Conservation (phyloP, 345 rosid species). For the Murraya koenigii region DNA sequence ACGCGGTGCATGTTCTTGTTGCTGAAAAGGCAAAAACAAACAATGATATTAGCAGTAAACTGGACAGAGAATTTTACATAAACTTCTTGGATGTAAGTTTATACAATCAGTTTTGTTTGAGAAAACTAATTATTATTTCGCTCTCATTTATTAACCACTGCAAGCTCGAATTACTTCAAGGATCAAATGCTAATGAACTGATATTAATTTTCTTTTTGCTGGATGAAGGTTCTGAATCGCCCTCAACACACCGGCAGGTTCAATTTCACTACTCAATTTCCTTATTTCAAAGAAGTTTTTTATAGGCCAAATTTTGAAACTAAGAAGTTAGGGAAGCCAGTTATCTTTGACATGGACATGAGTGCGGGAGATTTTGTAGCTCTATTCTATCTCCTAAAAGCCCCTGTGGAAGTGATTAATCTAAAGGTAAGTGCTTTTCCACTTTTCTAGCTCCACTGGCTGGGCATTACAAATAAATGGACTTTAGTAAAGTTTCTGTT, state of each 20-base stretch:
- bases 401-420: constrained; percentile 61
- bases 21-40: constrained; percentile 72
- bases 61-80: constrained; percentile 60
- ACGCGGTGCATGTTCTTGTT: constrained; percentile 71
- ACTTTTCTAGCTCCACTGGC: neutral
- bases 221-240: constrained; percentile 57
- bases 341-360: constrained; percentile 95
- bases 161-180: neutral
- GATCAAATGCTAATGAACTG: neutral
- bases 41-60: constrained; percentile 39
- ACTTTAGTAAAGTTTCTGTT: neutral
- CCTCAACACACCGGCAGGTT: constrained; percentile 62
- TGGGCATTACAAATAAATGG: neutral
- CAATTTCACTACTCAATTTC: constrained; percentile 73
- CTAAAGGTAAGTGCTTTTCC: constrained; percentile 49
- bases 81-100: constrained; percentile 82
- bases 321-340: constrained; percentile 61
- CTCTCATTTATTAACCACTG: neutral
- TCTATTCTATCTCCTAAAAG: constrained; percentile 80
- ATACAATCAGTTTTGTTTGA: neutral
- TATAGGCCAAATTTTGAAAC: constrained; percentile 54
- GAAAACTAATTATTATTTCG: neutral
- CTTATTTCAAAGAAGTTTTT: constrained; percentile 58
- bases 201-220: neutral
- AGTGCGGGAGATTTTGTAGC: constrained; percentile 89